Percentiles rank a stretch among this genome's conserved stretches.
Conservation (phyloP, 1,284 basidiomycete genomes). For the Ceratobasidium sp. region DNA sequence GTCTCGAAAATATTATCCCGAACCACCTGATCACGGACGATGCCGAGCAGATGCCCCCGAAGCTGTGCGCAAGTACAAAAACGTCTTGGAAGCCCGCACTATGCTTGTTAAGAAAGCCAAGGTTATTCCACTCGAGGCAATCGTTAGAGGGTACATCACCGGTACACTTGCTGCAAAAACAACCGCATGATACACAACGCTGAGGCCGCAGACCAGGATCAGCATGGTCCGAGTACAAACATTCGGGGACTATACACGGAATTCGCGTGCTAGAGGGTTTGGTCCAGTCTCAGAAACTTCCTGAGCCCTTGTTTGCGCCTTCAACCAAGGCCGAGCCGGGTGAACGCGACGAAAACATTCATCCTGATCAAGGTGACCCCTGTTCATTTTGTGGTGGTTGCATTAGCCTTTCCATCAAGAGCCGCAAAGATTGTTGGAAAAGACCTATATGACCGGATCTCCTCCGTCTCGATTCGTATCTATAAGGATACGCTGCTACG, state of each 20-base stretch:
- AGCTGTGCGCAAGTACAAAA: conserved; percentile 71
- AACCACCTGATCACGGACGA: conserved; percentile 87
- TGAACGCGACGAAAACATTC: conserved; percentile 97
- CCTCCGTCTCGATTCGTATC: conserved; percentile 71
- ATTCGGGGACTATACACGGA: conserved; percentile 88
- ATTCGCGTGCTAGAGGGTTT: conserved; percentile 82
- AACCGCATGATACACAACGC: background rate
- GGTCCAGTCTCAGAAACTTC: conserved; percentile 87
- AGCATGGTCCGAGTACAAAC: conserved; percentile 95
- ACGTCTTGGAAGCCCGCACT: conserved; percentile 81
- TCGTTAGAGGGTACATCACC: conserved; percentile 96
- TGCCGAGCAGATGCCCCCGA: conserved; percentile 78
- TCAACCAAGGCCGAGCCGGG: conserved; percentile 98
- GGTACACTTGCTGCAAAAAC: conserved; percentile 63
- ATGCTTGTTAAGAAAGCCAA: conserved; percentile 94
- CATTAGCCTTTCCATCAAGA: conserved; percentile 53
- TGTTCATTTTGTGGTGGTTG: background rate
- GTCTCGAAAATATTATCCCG: conserved; percentile 80
- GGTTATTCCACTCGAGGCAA: conserved; percentile 96
- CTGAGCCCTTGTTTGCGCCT: conserved; percentile 92
- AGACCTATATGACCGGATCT: conserved; percentile 73
- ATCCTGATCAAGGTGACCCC: conserved; percentile 81
- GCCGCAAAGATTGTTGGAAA: conserved; percentile 75
- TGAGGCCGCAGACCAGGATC: conserved; percentile 72
- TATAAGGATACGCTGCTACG: conserved; percentile 82